Evolutionary conservation across 495 filamentous ascomycete genomes (phyloP).

Genomic region (Trichodelitschia bisporula): DNA sequence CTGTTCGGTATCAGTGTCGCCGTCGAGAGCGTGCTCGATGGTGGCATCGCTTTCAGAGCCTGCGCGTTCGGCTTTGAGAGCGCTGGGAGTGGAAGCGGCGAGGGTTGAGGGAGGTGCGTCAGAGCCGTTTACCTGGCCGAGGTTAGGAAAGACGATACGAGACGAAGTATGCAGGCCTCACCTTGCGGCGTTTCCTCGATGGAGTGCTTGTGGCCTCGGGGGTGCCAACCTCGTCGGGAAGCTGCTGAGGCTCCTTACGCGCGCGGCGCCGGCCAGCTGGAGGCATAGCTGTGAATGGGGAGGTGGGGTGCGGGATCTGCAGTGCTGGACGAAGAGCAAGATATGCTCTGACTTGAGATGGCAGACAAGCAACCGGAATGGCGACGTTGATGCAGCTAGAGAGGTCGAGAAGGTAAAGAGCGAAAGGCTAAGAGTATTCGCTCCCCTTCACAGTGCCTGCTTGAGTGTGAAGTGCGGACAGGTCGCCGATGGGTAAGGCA

Average conservation of each 20-base stretch:
- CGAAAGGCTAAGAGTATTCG: not conserved
- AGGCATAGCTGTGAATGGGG: not conserved
- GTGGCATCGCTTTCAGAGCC: not conserved
- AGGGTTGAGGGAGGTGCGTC: not conserved
- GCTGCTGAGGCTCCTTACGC: not conserved
- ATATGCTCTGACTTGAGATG: not conserved
- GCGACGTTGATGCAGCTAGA: not conserved
- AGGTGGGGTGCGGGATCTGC: not conserved
- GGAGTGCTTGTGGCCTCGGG: not conserved
- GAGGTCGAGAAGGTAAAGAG: not conserved
- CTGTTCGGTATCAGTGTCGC: conserved; percentile 32
- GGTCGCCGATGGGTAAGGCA: not conserved
- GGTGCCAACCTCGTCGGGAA: not conserved
- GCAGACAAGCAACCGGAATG: not conserved
- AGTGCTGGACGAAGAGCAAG: not conserved
- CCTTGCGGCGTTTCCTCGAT: not conserved
- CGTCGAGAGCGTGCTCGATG: conserved; percentile 2
- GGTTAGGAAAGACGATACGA: not conserved
- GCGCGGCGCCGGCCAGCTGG: not conserved
- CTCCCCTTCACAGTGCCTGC: not conserved
- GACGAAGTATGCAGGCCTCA: not conserved
- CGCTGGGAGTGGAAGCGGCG: not conserved
- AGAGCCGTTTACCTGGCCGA: not conserved
- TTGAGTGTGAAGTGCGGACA: not conserved
- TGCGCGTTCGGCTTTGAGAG: not conserved